Evolutionary conservation across 768 basidiomycete genomes (phyloP).

Genomic region (Panellus pusillus): DNA sequence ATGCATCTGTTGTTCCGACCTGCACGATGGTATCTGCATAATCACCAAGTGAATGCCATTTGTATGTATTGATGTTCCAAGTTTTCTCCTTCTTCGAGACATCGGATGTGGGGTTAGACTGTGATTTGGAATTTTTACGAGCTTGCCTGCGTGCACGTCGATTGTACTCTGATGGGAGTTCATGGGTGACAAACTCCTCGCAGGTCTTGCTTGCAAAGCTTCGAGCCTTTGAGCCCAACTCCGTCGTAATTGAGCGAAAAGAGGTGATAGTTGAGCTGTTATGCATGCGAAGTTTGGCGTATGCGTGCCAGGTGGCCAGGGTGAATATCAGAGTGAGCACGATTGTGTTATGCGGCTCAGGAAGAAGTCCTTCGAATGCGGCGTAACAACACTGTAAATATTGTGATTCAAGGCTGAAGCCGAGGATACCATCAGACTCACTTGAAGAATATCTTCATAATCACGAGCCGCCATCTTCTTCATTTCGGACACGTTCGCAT

Average conservation of each 20-base stretch:
- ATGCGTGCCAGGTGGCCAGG: conserved; percentile 23
- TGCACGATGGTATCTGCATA: conserved; percentile 14
- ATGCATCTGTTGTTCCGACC: conserved; percentile 27
- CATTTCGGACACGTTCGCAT: conserved; percentile 22
- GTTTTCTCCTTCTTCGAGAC: conserved; percentile 1
- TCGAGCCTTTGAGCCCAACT: no score
- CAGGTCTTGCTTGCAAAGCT: no score
- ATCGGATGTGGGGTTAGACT: no score
- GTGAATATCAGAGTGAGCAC: conserved; percentile 17
- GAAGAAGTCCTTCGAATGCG: conserved; percentile 24
- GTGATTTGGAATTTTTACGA: no score
- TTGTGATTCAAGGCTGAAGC: neutral
- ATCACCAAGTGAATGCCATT: conserved; percentile 25
- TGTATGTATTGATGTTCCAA: conserved; percentile 23
- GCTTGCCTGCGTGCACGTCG: no score
- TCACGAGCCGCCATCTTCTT: conserved; percentile 27
- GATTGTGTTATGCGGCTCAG: conserved; percentile 14
- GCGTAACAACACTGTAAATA: neutral
- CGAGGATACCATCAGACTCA: neutral
- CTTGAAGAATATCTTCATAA: conserved; percentile 27
- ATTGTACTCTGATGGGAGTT: conserved; percentile 22
- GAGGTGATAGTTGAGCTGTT: conserved; percentile 11
- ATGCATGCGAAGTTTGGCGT: conserved; percentile 24
- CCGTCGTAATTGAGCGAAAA: conserved; percentile 5
- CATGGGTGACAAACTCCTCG: conserved; percentile 15